These are phyloP conservation scores for Acacia acuminata DNA, from an alignment of 306 rosid genomes.

Conservation along the genomic window DNA sequence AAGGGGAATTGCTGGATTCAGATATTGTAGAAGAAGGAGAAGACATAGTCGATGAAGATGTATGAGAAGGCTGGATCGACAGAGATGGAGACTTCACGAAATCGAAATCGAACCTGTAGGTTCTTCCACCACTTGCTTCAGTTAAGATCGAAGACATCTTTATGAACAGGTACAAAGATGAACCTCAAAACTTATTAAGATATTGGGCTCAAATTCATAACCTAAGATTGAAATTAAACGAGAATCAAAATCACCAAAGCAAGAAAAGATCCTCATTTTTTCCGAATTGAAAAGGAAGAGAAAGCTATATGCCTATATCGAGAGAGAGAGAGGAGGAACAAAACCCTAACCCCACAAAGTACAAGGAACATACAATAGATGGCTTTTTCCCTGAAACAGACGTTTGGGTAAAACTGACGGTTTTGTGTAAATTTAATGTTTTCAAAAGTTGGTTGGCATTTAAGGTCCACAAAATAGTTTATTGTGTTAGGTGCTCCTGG, in stretches of 20 bases:
- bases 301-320: neutral
- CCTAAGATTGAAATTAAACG: neutral
- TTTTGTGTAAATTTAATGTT: too few relatives aligned
- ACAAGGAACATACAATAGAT: conserved; percentile 25
- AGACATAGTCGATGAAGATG: conserved; percentile 65
- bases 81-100: conserved; percentile 68
- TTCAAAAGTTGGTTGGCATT: too few relatives aligned
- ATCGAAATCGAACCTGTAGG: conserved; percentile 80
- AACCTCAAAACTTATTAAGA: neutral
- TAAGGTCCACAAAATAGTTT: too few relatives aligned
- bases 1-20: conserved; percentile 68
- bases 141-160: conserved; percentile 82
- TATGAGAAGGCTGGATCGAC: conserved; percentile 53
- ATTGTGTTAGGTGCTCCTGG: too few relatives aligned
- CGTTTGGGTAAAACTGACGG: too few relatives aligned
- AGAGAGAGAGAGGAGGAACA: conserved; percentile 8
- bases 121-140: conserved; percentile 72
- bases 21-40: conserved; percentile 86
- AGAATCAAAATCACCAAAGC: neutral
- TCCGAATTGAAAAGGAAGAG: neutral
- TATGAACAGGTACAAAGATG: neutral
- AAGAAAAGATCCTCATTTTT: neutral
- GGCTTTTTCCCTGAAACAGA: conserved; percentile 6
- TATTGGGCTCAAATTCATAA: neutral
- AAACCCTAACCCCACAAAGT: conserved; percentile 79